Evolutionary conservation across 495 filamentous ascomycete species (phyloP).

Genomic region (Astrothelium subdiscretum): DNA sequence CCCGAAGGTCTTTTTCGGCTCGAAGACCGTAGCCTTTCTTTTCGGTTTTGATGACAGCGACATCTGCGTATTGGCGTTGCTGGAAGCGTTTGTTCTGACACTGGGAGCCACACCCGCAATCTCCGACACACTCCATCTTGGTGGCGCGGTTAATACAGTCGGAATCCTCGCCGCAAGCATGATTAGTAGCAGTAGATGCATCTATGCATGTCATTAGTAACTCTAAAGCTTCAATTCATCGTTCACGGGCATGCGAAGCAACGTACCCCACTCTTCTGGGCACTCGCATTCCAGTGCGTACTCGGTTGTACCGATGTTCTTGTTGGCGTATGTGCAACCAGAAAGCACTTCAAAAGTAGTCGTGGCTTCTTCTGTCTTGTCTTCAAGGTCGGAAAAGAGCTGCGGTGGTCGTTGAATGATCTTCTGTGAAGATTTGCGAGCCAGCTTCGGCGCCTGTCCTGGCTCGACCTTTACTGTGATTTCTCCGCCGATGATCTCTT

Average conservation of each 20-base stretch:
- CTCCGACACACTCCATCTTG: constrained; percentile 87
- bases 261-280: constrained; percentile 90
- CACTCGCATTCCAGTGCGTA: constrained; percentile 95
- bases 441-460: constrained; percentile 58
- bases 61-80: constrained; percentile 74
- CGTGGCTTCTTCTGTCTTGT: constrained; percentile 64
- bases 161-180: constrained; percentile 89
- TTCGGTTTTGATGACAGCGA: constrained; percentile 91
- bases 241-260: constrained; percentile 4
- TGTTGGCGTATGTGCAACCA: constrained; percentile 77
- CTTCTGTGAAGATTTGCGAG: constrained; percentile 66
- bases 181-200: constrained; percentile 47
- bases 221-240: constrained; percentile 8
- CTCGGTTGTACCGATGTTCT: constrained; percentile 79
- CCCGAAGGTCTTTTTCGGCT: constrained; percentile 59
- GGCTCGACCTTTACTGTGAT: constrained; percentile 54
- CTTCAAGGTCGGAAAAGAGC: constrained; percentile 57
- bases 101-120: constrained; percentile 72
- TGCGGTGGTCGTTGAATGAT: constrained; percentile 44
- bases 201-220: constrained; percentile 39
- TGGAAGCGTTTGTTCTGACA: constrained; percentile 97
- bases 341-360: constrained; percentile 68
- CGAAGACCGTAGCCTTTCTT: constrained; percentile 94
- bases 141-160: constrained; percentile 98
- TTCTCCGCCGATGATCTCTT: constrained; percentile 43